phyloP scores from a whole-genome alignment of 768 basidiomycete genomes.

The Pleurotus tuber-regium region DNA sequence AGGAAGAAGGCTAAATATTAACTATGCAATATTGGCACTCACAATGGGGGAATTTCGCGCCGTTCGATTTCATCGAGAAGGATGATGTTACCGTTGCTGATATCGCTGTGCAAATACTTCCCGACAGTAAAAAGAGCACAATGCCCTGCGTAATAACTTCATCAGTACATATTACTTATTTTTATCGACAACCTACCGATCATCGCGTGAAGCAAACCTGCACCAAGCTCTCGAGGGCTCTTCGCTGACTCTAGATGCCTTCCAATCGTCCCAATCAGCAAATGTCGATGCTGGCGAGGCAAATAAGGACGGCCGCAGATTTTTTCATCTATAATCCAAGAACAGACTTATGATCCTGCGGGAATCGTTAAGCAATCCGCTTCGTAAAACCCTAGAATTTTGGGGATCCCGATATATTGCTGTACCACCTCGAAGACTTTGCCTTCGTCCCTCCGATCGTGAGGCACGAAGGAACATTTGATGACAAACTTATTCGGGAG shows the following conservation, averaged over 20 bases:
- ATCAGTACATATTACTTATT: too few species aligned
- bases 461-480: background rate
- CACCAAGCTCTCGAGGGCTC: background rate
- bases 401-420: constrained; percentile 10
- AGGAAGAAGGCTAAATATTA: too few species aligned
- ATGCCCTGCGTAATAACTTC: too few species aligned
- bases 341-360: too few species aligned
- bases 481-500: background rate
- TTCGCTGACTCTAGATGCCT: background rate
- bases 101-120: constrained; percentile 8
- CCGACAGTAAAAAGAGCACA: constrained; percentile 3
- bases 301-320: background rate
- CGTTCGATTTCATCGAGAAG: background rate
- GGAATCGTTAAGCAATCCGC: too few species aligned
- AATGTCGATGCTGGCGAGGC: background rate
- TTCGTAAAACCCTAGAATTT: background rate
- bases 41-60: background rate
- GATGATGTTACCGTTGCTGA: constrained; percentile 12
- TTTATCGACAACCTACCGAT: constrained; percentile 11
- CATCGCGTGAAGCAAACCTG: constrained; percentile 5
- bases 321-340: too few species aligned
- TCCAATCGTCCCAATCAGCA: constrained; percentile 1
- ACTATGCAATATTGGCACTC: too few species aligned
- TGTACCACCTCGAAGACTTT: constrained; percentile 8
- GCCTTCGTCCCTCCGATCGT: constrained; percentile 2